Percentiles rank a stretch among this genome's conserved stretches.
These are phyloP conservation scores for Musa acuminata DNA, from an alignment of 176 grass and related monocot species.

Conservation along the genomic window DNA sequence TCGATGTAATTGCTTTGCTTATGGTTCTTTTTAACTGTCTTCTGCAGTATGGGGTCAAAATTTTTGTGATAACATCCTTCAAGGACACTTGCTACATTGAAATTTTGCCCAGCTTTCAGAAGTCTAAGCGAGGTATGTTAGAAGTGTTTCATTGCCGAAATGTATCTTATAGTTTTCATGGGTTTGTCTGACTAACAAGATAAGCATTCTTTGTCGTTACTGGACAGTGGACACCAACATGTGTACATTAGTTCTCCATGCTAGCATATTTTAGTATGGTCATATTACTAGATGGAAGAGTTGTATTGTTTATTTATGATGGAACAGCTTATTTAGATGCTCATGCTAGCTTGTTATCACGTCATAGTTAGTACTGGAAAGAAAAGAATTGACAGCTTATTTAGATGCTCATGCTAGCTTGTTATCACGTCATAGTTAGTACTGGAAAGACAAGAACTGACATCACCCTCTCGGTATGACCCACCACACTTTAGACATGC, in stretches of 20 bases:
- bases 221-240: no score
- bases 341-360: no score
- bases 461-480: neutral
- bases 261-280: no score
- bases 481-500: neutral
- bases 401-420: no score
- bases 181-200: neutral
- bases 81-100: slow-evolving; percentile 99
- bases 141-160: neutral
- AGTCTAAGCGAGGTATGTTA: slow-evolving; percentile 85
- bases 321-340: no score
- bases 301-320: no score
- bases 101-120: slow-evolving; percentile 87
- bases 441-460: no score
- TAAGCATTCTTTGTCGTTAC: neutral
- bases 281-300: no score
- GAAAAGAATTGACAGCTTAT: no score
- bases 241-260: no score
- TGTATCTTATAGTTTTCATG: neutral
- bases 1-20: neutral
- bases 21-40: slow-evolving; percentile 3
- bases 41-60: slow-evolving; percentile 88
- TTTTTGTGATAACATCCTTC: slow-evolving; percentile 95
- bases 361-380: no score
- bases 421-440: no score